Percentiles rank a stretch among this genome's conserved stretches.
phyloP scores from a whole-genome alignment of 2,329 filamentous ascomycete species.

The Trichoderma sp. region DNA sequence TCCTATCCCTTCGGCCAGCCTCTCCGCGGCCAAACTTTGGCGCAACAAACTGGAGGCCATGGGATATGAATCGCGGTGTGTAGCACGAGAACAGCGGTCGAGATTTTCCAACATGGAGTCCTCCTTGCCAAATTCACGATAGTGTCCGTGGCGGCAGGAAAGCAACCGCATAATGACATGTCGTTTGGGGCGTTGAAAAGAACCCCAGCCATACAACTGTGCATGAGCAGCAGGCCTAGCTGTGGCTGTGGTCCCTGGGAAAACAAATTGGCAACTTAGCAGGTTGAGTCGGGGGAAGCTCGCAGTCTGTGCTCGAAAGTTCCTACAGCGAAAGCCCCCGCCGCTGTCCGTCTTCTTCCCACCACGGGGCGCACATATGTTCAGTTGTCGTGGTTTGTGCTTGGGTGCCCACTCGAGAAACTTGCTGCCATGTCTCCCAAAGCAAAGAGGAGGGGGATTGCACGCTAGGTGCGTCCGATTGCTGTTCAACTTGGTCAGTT shows the following conservation, averaged over 20 bases:
- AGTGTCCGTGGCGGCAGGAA: background rate
- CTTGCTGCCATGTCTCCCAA: background rate
- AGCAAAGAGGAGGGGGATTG: background rate
- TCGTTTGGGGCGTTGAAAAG: slow-evolving; percentile 14
- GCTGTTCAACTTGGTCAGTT: background rate
- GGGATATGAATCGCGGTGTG: background rate
- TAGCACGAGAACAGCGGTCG: background rate
- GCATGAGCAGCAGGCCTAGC: no score
- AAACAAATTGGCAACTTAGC: background rate
- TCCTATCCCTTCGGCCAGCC: background rate
- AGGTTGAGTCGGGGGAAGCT: background rate
- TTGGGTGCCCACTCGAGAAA: background rate
- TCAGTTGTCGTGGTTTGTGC: background rate
- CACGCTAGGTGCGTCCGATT: background rate
- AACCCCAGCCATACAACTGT: background rate
- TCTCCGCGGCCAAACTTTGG: background rate
- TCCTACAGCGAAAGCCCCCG: background rate
- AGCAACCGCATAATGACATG: slow-evolving; percentile 1
- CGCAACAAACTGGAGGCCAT: background rate
- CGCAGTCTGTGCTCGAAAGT: no score
- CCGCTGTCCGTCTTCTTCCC: background rate
- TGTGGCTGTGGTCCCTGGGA: no score
- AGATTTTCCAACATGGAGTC: background rate
- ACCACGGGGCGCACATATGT: slow-evolving; percentile 8
- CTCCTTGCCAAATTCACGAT: background rate